phyloP scores from a whole-genome alignment of 805 yeast species.

The Trichomonascus vanleenenianus region DNA sequence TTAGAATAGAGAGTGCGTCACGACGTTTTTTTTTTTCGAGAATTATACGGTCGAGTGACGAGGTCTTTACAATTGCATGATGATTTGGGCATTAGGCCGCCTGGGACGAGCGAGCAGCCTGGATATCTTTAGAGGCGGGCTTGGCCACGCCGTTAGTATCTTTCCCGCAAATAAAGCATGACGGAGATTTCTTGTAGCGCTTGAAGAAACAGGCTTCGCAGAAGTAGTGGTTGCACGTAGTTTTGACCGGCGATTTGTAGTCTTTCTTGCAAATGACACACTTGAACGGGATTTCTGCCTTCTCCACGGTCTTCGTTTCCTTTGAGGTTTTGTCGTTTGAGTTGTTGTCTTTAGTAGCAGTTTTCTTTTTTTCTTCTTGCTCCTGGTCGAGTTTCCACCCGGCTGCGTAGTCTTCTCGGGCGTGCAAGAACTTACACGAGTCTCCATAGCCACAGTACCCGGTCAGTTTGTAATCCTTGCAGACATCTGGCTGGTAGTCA shows the following conservation, averaged over 20 bases:
- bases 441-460: slow-evolving; percentile 98
- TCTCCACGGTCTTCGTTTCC: slow-evolving; percentile 2
- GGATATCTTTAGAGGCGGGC: slow-evolving; percentile 35
- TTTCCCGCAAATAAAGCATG: slow-evolving; percentile 50
- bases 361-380: slow-evolving; percentile 43
- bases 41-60: too few species aligned
- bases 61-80: too few species aligned
- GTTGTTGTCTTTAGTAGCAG: too few species aligned
- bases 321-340: too few species aligned
- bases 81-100: too few species aligned
- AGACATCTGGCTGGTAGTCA: slow-evolving; percentile 89
- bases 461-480: slow-evolving; percentile 83
- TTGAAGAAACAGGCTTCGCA: slow-evolving; percentile 54
- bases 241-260: slow-evolving; percentile 48
- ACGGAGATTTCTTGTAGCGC: slow-evolving; percentile 36
- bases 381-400: slow-evolving; percentile 61
- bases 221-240: slow-evolving; percentile 56
- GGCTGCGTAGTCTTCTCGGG: slow-evolving; percentile 74
- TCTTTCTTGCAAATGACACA: slow-evolving; percentile 54
- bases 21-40: too few species aligned
- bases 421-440: slow-evolving; percentile 88
- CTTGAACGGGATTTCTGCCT: slow-evolving; percentile 47
- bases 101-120: neutral
- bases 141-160: slow-evolving; percentile 55
- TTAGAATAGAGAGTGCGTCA: too few species aligned